A percentile compares a stretch with the other conserved stretches of the same genome.
Evolutionary conservation across 2,329 filamentous ascomycete species (phyloP).

Genomic region (Curvularia hawaiiensis): DNA sequence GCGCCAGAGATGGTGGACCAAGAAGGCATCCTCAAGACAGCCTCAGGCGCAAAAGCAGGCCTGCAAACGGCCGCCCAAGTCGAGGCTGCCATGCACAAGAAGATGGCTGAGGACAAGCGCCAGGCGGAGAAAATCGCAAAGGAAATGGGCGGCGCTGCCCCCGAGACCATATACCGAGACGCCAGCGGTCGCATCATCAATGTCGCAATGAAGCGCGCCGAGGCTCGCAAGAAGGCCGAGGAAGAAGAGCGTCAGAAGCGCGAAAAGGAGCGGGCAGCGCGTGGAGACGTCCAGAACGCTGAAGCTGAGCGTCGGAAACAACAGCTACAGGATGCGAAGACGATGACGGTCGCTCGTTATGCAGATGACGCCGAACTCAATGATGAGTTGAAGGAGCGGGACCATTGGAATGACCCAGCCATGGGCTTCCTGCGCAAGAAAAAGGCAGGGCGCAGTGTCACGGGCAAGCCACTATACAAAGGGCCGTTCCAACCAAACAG

Average conservation of each 20-base stretch:
- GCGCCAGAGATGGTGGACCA: slow-evolving; percentile 46
- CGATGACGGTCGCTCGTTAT: slow-evolving; percentile 77
- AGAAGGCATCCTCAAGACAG: slow-evolving; percentile 67
- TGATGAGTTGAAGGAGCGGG: slow-evolving; percentile 73
- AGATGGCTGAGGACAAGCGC: slow-evolving; percentile 66
- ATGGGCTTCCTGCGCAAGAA: slow-evolving; percentile 72
- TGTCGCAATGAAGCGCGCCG: slow-evolving; percentile 85
- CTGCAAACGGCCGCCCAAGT: slow-evolving; percentile 85
- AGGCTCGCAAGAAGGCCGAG: slow-evolving; percentile 79
- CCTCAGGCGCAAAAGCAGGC: slow-evolving; percentile 84
- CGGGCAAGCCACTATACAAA: slow-evolving; percentile 71
- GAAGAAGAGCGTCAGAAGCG: slow-evolving; percentile 69
- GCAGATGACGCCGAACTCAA: slow-evolving; percentile 91
- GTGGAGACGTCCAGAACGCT: slow-evolving; percentile 82
- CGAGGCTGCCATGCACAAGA: slow-evolving; percentile 59
- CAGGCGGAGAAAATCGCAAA: slow-evolving; percentile 49
- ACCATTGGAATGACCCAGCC: slow-evolving; percentile 95
- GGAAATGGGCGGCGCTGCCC: slow-evolving; percentile 48
- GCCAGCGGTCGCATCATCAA: slow-evolving; percentile 95
- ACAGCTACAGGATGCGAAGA: slow-evolving; percentile 77
- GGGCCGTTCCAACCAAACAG: slow-evolving; percentile 86
- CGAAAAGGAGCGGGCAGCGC: slow-evolving; percentile 71
- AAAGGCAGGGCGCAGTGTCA: slow-evolving; percentile 51
- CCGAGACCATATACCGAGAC: slow-evolving; percentile 91
- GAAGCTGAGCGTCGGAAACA: slow-evolving; percentile 69